phyloP scores from a whole-genome alignment of 768 basidiomycete species.

The Termitomyces sp. region DNA sequence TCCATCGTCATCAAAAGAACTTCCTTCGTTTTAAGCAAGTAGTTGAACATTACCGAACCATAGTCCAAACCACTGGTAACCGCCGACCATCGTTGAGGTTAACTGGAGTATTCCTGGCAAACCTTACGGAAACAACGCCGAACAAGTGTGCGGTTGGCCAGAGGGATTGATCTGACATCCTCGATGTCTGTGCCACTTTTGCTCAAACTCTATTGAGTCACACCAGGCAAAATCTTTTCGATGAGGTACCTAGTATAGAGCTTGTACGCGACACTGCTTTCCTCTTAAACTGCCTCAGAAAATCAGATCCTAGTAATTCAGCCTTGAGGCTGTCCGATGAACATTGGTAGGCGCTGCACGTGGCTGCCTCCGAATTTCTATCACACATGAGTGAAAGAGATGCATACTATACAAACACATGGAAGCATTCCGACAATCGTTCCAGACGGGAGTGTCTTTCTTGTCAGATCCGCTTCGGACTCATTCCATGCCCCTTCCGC shows the following conservation, averaged over 20 bases:
- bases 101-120: neutral
- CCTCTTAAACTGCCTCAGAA: too few relatives aligned
- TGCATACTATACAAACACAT: too few relatives aligned
- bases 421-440: too few relatives aligned
- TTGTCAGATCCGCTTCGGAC: too few relatives aligned
- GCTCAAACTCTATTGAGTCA: neutral
- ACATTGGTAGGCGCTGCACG: too few relatives aligned
- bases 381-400: too few relatives aligned
- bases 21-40: neutral
- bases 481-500: too few relatives aligned
- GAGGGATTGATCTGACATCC: neutral
- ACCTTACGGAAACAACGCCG: neutral
- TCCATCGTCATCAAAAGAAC: neutral
- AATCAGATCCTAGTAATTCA: too few relatives aligned
- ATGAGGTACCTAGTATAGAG: neutral
- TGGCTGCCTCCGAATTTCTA: too few relatives aligned
- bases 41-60: neutral
- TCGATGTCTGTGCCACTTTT: neutral
- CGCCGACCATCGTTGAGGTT: neutral
- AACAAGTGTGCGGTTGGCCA: neutral
- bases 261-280: too few relatives aligned
- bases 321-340: too few relatives aligned
- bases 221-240: neutral
- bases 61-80: neutral
- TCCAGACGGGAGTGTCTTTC: neutral